These are phyloP conservation scores for Alternaria dauci DNA, from an alignment of 2,329 filamentous ascomycete genomes.

Conservation along the genomic window DNA sequence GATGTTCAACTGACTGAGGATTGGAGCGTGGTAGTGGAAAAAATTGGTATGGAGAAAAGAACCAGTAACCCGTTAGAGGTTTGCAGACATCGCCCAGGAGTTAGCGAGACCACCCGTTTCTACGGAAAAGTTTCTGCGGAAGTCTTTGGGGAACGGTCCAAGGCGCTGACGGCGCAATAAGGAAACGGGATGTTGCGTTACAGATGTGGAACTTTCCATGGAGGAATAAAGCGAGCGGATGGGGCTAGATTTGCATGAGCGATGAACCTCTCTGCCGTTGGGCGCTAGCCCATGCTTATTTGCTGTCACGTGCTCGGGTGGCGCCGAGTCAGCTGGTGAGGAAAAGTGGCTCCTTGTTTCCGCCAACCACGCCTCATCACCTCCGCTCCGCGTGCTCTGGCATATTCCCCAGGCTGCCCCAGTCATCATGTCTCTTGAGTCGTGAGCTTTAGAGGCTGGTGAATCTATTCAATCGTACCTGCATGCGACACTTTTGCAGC, in stretches of 20 bases:
- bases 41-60: constrained; percentile 10
- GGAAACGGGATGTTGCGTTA: constrained; percentile 6
- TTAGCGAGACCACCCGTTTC: constrained; percentile 13
- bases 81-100: constrained; percentile 10
- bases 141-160: constrained; percentile 10
- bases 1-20: constrained; percentile 1
- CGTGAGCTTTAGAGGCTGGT: constrained; percentile 21
- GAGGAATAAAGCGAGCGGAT: not conserved
- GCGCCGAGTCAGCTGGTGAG: constrained; percentile 3
- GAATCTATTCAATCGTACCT: constrained; percentile 30
- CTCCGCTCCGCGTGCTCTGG: constrained; percentile 11
- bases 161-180: constrained; percentile 12
- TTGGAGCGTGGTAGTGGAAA: constrained; percentile 6
- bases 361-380: constrained; percentile 16
- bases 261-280: constrained; percentile 4
- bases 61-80: constrained; percentile 12
- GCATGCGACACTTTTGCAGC: constrained; percentile 8
- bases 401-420: not conserved
- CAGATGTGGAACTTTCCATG: constrained; percentile 9
- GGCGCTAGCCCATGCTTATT: constrained; percentile 5
- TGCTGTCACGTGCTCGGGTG: constrained; percentile 6
- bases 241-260: not conserved
- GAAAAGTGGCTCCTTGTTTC: constrained; percentile 7
- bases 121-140: constrained; percentile 9
- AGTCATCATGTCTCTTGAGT: constrained; percentile 13